These are phyloP conservation scores for Sclerotinia nivalis DNA, from an alignment of 2,329 filamentous ascomycete genomes.

Conservation along the genomic window DNA sequence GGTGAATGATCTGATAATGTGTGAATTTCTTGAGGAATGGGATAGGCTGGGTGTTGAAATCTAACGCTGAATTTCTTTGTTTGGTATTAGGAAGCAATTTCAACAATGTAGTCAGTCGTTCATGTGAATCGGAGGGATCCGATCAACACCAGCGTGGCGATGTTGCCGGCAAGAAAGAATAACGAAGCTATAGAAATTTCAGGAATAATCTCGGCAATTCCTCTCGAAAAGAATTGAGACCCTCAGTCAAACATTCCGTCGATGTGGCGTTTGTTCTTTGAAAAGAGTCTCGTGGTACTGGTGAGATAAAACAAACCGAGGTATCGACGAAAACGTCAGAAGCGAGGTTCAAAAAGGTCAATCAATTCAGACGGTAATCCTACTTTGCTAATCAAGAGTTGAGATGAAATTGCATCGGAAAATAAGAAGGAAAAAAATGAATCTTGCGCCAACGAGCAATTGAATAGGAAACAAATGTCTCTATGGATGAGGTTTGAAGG, in stretches of 20 bases:
- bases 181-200: not conserved
- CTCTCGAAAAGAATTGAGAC: not conserved
- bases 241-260: not conserved
- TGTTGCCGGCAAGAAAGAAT: not conserved
- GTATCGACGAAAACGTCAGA: not conserved
- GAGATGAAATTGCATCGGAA: not conserved
- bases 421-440: not conserved
- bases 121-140: not conserved
- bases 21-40: not conserved
- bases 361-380: not conserved
- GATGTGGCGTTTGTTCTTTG: not conserved
- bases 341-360: not conserved
- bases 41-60: not conserved
- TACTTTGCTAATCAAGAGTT: not conserved
- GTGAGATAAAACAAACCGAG: not conserved
- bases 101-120: not conserved
- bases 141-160: not conserved
- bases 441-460: slow-evolving; percentile 1
- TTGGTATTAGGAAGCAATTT: not conserved
- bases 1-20: not conserved
- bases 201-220: not conserved
- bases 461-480: not conserved
- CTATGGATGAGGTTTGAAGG: not conserved
- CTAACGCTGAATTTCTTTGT: not conserved
- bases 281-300: not conserved